These are phyloP conservation scores for Saccharomycopsis sp. DNA, from an alignment of 805 yeast species.

Conservation along the genomic window DNA sequence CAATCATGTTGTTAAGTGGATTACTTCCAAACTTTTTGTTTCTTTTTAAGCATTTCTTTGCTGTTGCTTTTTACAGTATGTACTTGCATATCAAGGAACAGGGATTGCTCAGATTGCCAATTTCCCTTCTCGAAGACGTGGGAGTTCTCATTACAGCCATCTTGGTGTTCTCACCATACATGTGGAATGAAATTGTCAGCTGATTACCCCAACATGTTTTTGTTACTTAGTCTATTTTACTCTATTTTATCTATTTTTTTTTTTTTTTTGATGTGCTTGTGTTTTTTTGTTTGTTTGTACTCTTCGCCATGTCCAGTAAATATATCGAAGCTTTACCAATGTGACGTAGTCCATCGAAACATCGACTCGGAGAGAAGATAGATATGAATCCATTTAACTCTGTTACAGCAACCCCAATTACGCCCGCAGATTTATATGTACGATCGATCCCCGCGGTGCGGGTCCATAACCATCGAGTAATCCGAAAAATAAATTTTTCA, in stretches of 20 bases:
- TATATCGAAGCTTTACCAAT: background rate
- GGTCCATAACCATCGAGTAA: background rate
- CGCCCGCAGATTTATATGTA: too few relatives aligned
- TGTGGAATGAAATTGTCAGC: conserved; percentile 45
- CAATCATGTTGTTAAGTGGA: conserved; percentile 81
- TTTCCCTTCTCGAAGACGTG: conserved; percentile 64
- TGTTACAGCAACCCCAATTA: too few relatives aligned
- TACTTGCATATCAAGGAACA: conserved; percentile 56
- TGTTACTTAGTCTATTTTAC: background rate
- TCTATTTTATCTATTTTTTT: too few relatives aligned
- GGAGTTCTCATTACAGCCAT: conserved; percentile 69
- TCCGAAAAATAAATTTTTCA: background rate
- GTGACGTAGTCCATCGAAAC: too few relatives aligned
- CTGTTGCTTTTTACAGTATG: conserved; percentile 83
- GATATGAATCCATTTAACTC: too few relatives aligned
- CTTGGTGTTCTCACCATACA: conserved; percentile 71
- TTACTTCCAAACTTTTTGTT: conserved; percentile 66
- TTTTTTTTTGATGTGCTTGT: background rate
- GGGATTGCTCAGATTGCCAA: conserved; percentile 62
- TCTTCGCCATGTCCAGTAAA: background rate
- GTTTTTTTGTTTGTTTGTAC: background rate
- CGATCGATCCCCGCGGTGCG: too few relatives aligned
- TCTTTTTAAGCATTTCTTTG: conserved; percentile 79
- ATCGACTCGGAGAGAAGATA: too few relatives aligned
- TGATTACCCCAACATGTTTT: conserved; percentile 11